Conservation (phyloP, 2,329 filamentous ascomycete species). For the Aspergillus glaucus region DNA sequence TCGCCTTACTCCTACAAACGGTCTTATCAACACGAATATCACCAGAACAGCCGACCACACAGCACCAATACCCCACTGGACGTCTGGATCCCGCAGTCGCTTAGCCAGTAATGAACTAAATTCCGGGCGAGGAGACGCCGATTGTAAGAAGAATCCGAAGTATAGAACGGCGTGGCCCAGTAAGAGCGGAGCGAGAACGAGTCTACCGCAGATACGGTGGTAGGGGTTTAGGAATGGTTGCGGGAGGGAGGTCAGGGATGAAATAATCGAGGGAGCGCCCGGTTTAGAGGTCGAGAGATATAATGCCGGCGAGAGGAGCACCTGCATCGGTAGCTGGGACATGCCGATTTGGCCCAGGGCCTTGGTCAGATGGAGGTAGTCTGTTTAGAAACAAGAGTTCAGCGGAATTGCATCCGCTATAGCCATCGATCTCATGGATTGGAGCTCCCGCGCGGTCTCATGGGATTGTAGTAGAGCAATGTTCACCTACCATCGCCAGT, state of each 20-base stretch:
- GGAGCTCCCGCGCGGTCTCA: no score
- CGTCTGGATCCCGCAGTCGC: conserved; percentile 51
- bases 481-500: conserved; percentile 48
- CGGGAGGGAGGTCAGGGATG: conserved; percentile 47
- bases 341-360: conserved; percentile 54
- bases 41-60: conserved; percentile 42
- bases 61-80: conserved; percentile 50
- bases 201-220: conserved; percentile 53
- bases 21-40: conserved; percentile 45
- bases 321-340: conserved; percentile 56
- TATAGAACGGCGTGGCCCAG: conserved; percentile 50
- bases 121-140: conserved; percentile 25
- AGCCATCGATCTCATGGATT: no score
- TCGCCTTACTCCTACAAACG: conserved; percentile 26
- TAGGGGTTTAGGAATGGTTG: conserved; percentile 52
- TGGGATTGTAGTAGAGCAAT: no score
- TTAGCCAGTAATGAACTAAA: conserved; percentile 42
- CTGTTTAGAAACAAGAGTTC: conserved; percentile 26
- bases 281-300: conserved; percentile 41
- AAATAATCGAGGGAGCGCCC: conserved; percentile 43
- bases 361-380: conserved; percentile 60
- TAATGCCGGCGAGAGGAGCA: conserved; percentile 44
- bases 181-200: conserved; percentile 47
- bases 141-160: conserved; percentile 51
- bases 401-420: neutral